phyloP scores from a whole-genome alignment of 176 grass and related monocot genomes.

The Aechmea fasciata region DNA sequence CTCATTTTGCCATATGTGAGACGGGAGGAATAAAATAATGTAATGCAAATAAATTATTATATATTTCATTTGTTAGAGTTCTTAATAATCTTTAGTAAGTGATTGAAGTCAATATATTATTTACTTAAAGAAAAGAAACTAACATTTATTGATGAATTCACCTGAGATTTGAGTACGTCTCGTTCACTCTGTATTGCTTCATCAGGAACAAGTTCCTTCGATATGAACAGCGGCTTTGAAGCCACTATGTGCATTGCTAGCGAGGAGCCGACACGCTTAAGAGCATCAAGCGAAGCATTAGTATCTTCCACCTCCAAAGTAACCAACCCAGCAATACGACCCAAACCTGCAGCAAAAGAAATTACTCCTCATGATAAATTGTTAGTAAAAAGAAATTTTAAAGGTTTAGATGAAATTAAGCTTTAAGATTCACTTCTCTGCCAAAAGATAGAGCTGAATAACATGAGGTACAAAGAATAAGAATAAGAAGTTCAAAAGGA shows the following conservation, averaged over 20 bases:
- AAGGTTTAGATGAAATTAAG: background rate
- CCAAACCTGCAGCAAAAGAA: slow-evolving; percentile 46
- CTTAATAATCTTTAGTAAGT: background rate
- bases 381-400: background rate
- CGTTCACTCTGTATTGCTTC: slow-evolving; percentile 68
- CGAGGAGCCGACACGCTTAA: slow-evolving; percentile 52
- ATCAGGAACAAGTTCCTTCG: slow-evolving; percentile 78
- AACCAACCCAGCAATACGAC: slow-evolving; percentile 77
- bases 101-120: background rate
- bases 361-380: background rate
- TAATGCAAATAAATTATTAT: background rate
- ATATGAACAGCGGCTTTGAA: slow-evolving; percentile 75
- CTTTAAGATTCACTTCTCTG: background rate
- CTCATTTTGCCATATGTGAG: background rate
- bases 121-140: too few species aligned
- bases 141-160: background rate
- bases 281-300: slow-evolving; percentile 51
- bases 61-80: background rate
- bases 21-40: background rate
- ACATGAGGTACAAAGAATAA: background rate
- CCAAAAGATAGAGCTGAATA: background rate
- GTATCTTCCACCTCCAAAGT: slow-evolving; percentile 74
- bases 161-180: slow-evolving; percentile 77
- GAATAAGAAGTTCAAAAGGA: background rate
- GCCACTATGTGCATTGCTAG: slow-evolving; percentile 96